These are phyloP conservation scores for Drechslerella stenobrocha DNA, from an alignment of 2,329 filamentous ascomycete genomes.

Conservation along the genomic window DNA sequence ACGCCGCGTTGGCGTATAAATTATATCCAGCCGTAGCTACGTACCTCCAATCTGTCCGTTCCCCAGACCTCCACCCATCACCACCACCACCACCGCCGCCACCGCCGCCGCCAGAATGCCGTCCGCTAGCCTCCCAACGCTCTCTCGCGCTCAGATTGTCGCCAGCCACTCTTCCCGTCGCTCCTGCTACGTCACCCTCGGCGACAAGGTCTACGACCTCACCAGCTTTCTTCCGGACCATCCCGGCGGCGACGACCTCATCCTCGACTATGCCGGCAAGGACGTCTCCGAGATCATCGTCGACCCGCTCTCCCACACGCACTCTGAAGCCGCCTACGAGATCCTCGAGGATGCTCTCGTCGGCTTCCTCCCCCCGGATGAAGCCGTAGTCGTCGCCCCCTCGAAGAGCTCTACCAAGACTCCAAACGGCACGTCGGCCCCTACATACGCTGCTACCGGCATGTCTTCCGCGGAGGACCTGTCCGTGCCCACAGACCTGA, in stretches of 20 bases:
- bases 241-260: conserved; percentile 83
- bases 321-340: conserved; percentile 93
- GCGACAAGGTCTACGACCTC: conserved; percentile 89
- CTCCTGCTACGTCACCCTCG: conserved; percentile 91
- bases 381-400: background rate
- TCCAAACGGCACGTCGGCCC: too few species aligned
- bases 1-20: background rate
- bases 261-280: conserved; percentile 86
- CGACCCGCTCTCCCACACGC: conserved; percentile 78
- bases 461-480: conserved; percentile 89
- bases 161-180: conserved; percentile 74
- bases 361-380: conserved; percentile 66
- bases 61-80: background rate
- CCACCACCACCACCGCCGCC: background rate
- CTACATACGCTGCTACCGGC: conserved; percentile 69
- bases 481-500: conserved; percentile 77
- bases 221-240: conserved; percentile 89
- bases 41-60: background rate
- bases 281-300: conserved; percentile 81
- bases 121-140: conserved; percentile 76
- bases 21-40: background rate
- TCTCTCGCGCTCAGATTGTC: conserved; percentile 74
- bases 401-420: conserved; percentile 50
- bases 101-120: conserved; percentile 66
- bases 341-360: conserved; percentile 84